phyloP scores from a whole-genome alignment of 1,284 basidiomycete species.

The Afroboletus lepidellus region DNA sequence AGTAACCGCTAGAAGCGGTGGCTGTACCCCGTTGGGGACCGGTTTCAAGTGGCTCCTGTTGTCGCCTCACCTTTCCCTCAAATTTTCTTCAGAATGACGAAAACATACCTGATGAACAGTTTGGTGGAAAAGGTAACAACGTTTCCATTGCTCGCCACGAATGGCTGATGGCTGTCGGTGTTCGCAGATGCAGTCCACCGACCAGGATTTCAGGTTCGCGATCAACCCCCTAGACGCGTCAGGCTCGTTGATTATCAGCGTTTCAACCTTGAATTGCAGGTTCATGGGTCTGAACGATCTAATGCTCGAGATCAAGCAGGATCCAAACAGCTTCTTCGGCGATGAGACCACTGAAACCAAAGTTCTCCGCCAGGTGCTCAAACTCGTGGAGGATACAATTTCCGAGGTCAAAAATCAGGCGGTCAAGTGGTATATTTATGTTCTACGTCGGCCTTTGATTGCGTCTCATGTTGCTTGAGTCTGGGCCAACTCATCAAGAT shows the following conservation, averaged over 20 bases:
- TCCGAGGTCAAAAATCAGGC: slow-evolving; percentile 98
- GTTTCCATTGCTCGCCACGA: neutral
- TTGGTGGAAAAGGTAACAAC: slow-evolving; percentile 69
- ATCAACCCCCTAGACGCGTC: slow-evolving; percentile 27
- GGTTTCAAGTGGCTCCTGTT: slow-evolving; percentile 24
- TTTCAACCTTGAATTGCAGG: slow-evolving; percentile 41
- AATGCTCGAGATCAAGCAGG: slow-evolving; percentile 79
- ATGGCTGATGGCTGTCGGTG: slow-evolving; percentile 15
- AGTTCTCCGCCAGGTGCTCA: slow-evolving; percentile 77
- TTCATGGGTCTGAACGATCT: slow-evolving; percentile 95
- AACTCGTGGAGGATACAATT: slow-evolving; percentile 88
- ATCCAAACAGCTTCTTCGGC: slow-evolving; percentile 66
- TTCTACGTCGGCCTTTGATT: neutral
- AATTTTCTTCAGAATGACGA: slow-evolving; percentile 59
- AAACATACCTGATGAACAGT: slow-evolving; percentile 76
- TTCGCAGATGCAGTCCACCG: slow-evolving; percentile 74
- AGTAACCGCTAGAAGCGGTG: slow-evolving; percentile 3
- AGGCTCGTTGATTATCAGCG: slow-evolving; percentile 30
- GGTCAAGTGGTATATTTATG: slow-evolving; percentile 76
- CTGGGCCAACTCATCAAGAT: slow-evolving; percentile 87
- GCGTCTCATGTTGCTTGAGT: slow-evolving; percentile 39
- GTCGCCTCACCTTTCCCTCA: neutral
- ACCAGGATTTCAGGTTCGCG: slow-evolving; percentile 77
- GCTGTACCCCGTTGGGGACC: slow-evolving; percentile 12
- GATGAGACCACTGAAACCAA: slow-evolving; percentile 84